A percentile compares a stretch with the other conserved stretches of the same genome.
These are phyloP conservation scores for Warburgia ugandensis DNA, from an alignment of 164 flowering plant species.

Conservation along the genomic window DNA sequence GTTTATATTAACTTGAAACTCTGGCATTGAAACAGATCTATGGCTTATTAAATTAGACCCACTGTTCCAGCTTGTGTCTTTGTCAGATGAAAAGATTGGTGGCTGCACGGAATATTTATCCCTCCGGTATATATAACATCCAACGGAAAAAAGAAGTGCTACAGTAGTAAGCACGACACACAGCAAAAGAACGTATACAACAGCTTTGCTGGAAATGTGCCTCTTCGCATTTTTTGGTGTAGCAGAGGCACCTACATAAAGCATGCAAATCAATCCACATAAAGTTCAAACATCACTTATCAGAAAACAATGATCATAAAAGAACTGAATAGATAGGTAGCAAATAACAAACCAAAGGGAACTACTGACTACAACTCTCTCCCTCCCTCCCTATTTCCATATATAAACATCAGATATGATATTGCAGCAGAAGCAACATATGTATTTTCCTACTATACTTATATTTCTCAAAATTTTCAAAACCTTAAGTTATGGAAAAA, in stretches of 20 bases:
- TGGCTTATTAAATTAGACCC: slow-evolving; percentile 58
- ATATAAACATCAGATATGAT: no score
- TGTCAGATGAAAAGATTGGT: slow-evolving; percentile 49
- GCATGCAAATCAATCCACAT: slow-evolving; percentile 4
- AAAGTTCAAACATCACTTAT: background rate
- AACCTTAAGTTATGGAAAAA: no score
- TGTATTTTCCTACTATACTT: no score
- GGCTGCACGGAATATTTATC: slow-evolving; percentile 37
- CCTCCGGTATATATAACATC: slow-evolving; percentile 47
- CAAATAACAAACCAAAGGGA: no score
- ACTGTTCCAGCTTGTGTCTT: slow-evolving; percentile 68
- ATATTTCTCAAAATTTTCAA: no score
- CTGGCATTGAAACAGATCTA: slow-evolving; percentile 31
- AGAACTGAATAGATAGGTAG: no score
- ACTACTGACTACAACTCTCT: no score
- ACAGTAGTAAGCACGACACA: slow-evolving; percentile 52
- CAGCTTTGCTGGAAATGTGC: slow-evolving; percentile 39
- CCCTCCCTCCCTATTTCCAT: no score
- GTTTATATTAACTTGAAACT: slow-evolving; percentile 21
- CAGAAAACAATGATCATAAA: no score
- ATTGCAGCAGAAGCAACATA: no score
- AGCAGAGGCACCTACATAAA: slow-evolving; percentile 36
- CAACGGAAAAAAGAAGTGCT: slow-evolving; percentile 50
- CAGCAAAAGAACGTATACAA: slow-evolving; percentile 47
- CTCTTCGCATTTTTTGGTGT: slow-evolving; percentile 29